These are phyloP conservation scores for Exidia glandulosa DNA, from an alignment of 768 basidiomycete genomes.

Conservation along the genomic window DNA sequence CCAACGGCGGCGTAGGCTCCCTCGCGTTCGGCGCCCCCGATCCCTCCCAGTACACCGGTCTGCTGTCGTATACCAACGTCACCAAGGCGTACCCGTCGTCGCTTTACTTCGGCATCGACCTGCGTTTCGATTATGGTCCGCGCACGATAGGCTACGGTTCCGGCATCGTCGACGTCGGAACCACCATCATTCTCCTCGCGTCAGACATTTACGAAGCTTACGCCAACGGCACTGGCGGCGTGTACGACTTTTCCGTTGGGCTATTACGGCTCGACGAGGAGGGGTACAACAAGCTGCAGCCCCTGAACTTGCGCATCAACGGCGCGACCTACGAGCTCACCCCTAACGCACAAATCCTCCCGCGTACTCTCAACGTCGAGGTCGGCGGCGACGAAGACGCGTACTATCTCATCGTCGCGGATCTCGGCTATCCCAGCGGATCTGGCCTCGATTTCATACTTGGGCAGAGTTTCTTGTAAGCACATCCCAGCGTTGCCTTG, in stretches of 20 bases:
- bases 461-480: too few relatives aligned
- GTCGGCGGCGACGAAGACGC: too few relatives aligned
- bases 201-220: slow-evolving; percentile 45
- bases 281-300: slow-evolving; percentile 39
- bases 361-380: too few relatives aligned
- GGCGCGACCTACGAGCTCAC: slow-evolving; percentile 45
- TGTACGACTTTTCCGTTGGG: slow-evolving; percentile 40
- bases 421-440: too few relatives aligned
- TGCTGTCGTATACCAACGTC: slow-evolving; percentile 27
- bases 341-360: slow-evolving; percentile 61
- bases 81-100: slow-evolving; percentile 35
- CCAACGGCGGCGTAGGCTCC: slow-evolving; percentile 34
- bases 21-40: slow-evolving; percentile 46
- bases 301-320: slow-evolving; percentile 42
- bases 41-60: slow-evolving; percentile 27
- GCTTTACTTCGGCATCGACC: slow-evolving; percentile 16
- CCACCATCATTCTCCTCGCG: slow-evolving; percentile 22
- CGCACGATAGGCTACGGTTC: slow-evolving; percentile 24
- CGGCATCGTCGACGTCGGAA: slow-evolving; percentile 43
- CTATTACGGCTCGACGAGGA: slow-evolving; percentile 39
- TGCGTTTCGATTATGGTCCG: background rate
- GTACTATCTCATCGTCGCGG: too few relatives aligned
- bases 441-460: too few relatives aligned
- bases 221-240: slow-evolving; percentile 42
- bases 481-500: too few relatives aligned